phyloP scores from a whole-genome alignment of 768 basidiomycete species.

The Phallus indusiatus region DNA sequence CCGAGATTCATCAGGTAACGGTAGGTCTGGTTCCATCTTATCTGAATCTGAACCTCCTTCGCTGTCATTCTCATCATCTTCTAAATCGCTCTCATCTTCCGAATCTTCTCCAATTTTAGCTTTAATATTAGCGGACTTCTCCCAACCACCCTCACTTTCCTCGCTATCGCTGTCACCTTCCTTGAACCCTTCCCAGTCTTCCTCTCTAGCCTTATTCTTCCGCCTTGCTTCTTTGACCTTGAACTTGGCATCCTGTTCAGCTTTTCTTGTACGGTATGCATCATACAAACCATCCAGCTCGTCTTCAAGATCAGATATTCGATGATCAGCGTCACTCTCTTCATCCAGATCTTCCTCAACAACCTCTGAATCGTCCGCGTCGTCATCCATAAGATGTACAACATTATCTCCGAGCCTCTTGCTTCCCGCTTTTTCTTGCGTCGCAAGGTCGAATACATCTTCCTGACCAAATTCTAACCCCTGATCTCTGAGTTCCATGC shows the following conservation, averaged over 20 bases:
- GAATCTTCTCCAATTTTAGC: constrained; percentile 31
- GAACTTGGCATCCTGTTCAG: constrained; percentile 81
- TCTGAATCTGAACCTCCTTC: constrained; percentile 10
- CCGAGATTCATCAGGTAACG: constrained; percentile 17
- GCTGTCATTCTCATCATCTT: constrained; percentile 34
- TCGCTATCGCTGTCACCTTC: constrained; percentile 31
- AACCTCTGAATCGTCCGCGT: constrained; percentile 21
- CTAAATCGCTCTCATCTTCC: constrained; percentile 42
- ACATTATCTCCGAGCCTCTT: constrained; percentile 24
- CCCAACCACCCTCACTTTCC: constrained; percentile 55
- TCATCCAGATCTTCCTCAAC: constrained; percentile 38
- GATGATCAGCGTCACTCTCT: constrained; percentile 58
- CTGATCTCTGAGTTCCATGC: constrained; percentile 72
- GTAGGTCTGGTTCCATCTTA: constrained; percentile 35
- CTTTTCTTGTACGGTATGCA: constrained; percentile 68
- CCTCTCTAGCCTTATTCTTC: constrained; percentile 65
- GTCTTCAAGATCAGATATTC: constrained; percentile 59
- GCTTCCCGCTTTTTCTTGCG: constrained; percentile 38
- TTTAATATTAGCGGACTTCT: constrained; percentile 51
- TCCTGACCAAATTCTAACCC: constrained; percentile 67
- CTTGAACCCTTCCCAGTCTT: constrained; percentile 67
- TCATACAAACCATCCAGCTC: constrained; percentile 87
- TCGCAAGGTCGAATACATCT: constrained; percentile 80
- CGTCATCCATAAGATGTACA: constrained; percentile 29
- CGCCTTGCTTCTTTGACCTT: constrained; percentile 70